A percentile compares a stretch with the other conserved stretches of the same genome.
Evolutionary conservation across 1,284 basidiomycete species (phyloP).

Genomic region (Ustilago curta): DNA sequence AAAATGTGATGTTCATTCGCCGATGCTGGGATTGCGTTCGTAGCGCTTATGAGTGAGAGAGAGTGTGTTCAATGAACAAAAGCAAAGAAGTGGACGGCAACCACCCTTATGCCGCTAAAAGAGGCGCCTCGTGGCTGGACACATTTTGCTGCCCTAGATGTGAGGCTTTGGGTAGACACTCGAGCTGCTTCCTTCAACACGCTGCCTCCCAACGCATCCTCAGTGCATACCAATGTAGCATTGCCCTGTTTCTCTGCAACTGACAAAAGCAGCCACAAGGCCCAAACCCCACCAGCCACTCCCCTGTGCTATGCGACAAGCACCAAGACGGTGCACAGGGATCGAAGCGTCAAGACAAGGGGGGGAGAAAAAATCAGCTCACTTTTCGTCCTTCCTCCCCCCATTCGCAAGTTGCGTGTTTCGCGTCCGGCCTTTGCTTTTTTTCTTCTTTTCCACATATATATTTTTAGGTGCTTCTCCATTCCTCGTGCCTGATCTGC

Average conservation of each 20-base stretch:
- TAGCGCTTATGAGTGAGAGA: too few species aligned
- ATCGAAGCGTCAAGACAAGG: background rate
- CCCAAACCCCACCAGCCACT: too few species aligned
- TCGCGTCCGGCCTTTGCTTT: constrained; percentile 5
- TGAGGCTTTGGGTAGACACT: background rate
- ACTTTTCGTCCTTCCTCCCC: constrained; percentile 2
- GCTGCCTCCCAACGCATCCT: too few species aligned
- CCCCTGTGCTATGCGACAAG: too few species aligned
- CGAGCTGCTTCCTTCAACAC: too few species aligned
- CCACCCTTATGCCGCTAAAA: background rate
- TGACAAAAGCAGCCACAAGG: too few species aligned
- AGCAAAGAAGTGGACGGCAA: background rate
- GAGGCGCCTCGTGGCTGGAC: background rate
- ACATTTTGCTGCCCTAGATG: background rate
- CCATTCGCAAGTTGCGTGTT: background rate
- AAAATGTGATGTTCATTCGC: constrained; percentile 1
- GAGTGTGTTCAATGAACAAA: constrained; percentile 13
- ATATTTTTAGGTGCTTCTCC: constrained; percentile 1
- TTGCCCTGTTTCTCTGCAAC: too few species aligned
- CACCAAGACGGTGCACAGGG: too few species aligned
- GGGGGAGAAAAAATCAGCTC: constrained; percentile 15
- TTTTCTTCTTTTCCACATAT: background rate
- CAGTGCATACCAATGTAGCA: too few species aligned
- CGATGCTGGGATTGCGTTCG: background rate
- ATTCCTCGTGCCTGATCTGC: background rate